phyloP scores from a whole-genome alignment of 179 eudicot genomes.

The Silene vulgaris region DNA sequence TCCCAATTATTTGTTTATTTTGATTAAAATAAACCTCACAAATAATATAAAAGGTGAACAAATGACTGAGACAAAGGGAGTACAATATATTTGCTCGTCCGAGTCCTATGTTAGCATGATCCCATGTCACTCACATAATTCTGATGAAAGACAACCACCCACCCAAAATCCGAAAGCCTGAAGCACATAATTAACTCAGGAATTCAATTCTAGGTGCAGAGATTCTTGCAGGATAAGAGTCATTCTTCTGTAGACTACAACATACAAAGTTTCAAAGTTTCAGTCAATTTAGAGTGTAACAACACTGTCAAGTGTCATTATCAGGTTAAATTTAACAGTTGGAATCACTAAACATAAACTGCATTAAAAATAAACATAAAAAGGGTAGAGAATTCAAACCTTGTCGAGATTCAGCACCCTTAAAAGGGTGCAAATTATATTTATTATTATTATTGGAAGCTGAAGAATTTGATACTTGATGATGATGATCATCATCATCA shows the following conservation, averaged over 20 bases:
- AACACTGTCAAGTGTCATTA: not conserved
- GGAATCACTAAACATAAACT: not conserved
- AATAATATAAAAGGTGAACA: not conserved
- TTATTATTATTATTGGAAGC: not conserved
- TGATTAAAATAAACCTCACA: not conserved
- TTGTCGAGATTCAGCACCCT: slow-evolving; percentile 27
- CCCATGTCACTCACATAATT: not conserved
- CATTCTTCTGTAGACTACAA: too few relatives aligned
- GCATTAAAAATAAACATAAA: not conserved
- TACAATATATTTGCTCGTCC: not conserved
- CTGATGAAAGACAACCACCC: not conserved
- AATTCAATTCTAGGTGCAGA: too few relatives aligned
- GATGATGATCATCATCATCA: not conserved
- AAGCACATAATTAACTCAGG: too few relatives aligned
- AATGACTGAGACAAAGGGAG: not conserved
- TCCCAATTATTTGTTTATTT: not conserved
- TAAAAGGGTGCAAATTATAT: slow-evolving; percentile 16
- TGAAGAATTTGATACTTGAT: slow-evolving; percentile 7
- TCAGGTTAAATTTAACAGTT: not conserved
- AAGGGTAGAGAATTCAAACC: slow-evolving; percentile 14
- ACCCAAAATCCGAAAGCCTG: too few relatives aligned
- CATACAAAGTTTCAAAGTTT: not conserved
- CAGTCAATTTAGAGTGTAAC: not conserved
- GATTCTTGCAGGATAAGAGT: too few relatives aligned
- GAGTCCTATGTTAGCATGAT: not conserved